Base-by-base conservation (phyloP, 2,329 filamentous ascomycete genomes). In the Colletotrichum cordylinicola region DNA sequence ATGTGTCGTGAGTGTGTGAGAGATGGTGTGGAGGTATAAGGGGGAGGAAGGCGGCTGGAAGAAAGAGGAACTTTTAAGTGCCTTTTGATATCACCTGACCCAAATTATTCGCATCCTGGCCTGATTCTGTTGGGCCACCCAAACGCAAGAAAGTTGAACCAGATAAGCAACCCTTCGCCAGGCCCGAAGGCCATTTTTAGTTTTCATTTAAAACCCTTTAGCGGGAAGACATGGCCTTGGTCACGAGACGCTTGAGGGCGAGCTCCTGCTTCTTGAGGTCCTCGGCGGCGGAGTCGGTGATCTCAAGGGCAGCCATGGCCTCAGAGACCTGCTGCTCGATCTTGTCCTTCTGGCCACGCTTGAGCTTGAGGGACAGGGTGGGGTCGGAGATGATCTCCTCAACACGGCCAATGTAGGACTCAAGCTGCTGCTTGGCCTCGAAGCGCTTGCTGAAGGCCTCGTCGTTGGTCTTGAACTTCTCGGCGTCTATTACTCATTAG, bases 261-360 rank as follows among this genome's bases (percentile, higher is more conserved):
- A 99, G 91, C 92, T 99, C 97, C 94, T 98, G 98, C 95, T 98
- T 98, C 95, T 98, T 98, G 82, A 99, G 91, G 85, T 99, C 97
- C 82, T 99, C 98, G 77, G 96, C 94, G 78, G 90, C 88, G 74
- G 95, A 95, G 81, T 99, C 98, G 88, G 96, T 95, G 84, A 99
- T 90, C 93, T 99, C 97, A 79, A 99, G 94, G 89, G 98, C 94
- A 79, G 93, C 95, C 97, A 99, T 98, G 82, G 97, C 97, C 83
- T 99, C 97, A 87, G 94, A 96, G 82, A 99, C 95, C 81, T 96
- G 95, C 85, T 94, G 93, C 93, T 99, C 97, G 80, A 99, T 98
- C 94, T 98, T 98, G 89, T 98, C 96, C 94, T 98, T 98, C 92
- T 98, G 96, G 87, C 95, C 96, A 83, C 96, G 96, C 95, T 98